Conservation (phyloP, 2,329 filamentous ascomycete species). For the Fonsecaea multimorphosa region DNA sequence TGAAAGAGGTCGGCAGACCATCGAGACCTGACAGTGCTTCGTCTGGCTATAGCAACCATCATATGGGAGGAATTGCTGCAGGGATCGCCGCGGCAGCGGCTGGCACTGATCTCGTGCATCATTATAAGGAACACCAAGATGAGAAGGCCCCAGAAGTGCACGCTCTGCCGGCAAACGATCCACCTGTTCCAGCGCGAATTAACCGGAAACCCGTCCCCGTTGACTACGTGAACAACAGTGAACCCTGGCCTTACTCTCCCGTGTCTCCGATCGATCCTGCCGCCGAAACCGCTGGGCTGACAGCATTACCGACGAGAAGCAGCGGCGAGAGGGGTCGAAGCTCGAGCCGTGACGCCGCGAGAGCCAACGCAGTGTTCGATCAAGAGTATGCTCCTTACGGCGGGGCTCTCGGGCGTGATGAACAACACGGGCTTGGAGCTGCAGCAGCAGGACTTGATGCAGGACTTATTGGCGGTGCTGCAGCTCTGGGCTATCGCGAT, state of each 20-base stretch:
- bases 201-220: slow-evolving; percentile 33
- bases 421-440: slow-evolving; percentile 9
- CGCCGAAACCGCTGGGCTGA: slow-evolving; percentile 8
- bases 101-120: slow-evolving; percentile 29
- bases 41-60: slow-evolving; percentile 12
- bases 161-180: neutral
- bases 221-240: slow-evolving; percentile 26
- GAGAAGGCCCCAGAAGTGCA: slow-evolving; percentile 16
- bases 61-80: slow-evolving; percentile 25
- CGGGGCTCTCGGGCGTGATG: slow-evolving; percentile 7
- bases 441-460: slow-evolving; percentile 22
- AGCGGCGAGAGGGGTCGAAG: slow-evolving; percentile 21
- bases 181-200: slow-evolving; percentile 13
- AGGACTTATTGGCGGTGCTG: slow-evolving; percentile 19
- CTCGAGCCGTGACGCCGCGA: slow-evolving; percentile 26
- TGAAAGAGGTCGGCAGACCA: slow-evolving; percentile 16
- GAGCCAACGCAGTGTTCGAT: slow-evolving; percentile 32
- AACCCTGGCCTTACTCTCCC: slow-evolving; percentile 35
- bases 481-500: slow-evolving; percentile 20
- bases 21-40: slow-evolving; percentile 11
- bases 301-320: slow-evolving; percentile 7
- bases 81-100: slow-evolving; percentile 33
- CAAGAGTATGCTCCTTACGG: slow-evolving; percentile 19
- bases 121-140: slow-evolving; percentile 21
- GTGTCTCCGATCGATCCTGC: slow-evolving; percentile 28